Base-by-base conservation (phyloP, 495 filamentous ascomycete genomes). In the Cudoniella acicularis region DNA sequence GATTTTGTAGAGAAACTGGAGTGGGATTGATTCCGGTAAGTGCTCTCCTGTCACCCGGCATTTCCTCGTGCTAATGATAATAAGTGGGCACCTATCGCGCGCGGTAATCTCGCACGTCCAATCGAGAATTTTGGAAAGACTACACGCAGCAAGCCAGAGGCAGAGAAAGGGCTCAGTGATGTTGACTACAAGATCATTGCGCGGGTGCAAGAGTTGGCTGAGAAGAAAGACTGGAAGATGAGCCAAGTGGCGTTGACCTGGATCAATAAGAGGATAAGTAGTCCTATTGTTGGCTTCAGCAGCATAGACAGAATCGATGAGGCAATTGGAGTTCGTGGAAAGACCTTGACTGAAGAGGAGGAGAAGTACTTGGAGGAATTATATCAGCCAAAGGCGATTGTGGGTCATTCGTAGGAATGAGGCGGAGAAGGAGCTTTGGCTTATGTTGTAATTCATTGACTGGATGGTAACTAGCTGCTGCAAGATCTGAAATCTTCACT, bases 1-100 rank as follows among this genome's bases (percentile, higher is more conserved):
- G 78, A 1, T 84, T 89, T 77, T 93, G 90, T 67, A 75, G 81
- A 13, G 82, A 83, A 54, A 83, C 86, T 0, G 88, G 88, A 1
- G 85, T 93, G 13, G 88, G 62, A 26, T 50, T 64, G 53, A 64
- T 64, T 49, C 62, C 62, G 27, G 61, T 63, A 24, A 18, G 60
- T 52, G 8, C 2, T 41, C n/a, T 18, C 21, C 24, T 46, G 22
- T 17, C 1, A 40, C 54, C 21, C 25, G 27, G 16, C 22, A 27
- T 41, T 47, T 40, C 21, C 4, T 18, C 10, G 20, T 2, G 2
- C 23, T 21, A 45, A 22, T 43, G 10, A 25, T 55, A 11, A 27
- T 24, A 40, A 65, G 60, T 66, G 62, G 60, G 63, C 56, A 18
- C 83, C 84, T 0, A 74, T 86, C 49, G 84, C 80, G 1, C 77